These are phyloP conservation scores for Gnomoniopsis smithogilvyi DNA, from an alignment of 2,329 filamentous ascomycete genomes.

Conservation along the genomic window DNA sequence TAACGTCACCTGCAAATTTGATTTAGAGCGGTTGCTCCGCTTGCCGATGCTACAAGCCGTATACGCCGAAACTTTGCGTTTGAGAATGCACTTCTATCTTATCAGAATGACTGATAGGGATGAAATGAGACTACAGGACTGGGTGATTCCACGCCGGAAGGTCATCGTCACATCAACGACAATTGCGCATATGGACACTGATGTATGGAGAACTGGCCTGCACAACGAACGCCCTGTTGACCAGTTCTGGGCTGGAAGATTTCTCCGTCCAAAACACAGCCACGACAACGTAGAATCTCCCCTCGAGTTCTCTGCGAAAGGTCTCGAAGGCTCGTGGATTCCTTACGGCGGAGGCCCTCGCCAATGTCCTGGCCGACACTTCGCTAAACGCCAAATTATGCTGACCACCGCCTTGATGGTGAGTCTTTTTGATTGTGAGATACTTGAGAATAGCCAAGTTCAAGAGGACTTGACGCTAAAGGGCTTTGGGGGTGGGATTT, in stretches of 20 bases:
- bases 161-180: slow-evolving; percentile 25
- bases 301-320: slow-evolving; percentile 24
- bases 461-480: slow-evolving; percentile 25
- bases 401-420: slow-evolving; percentile 18
- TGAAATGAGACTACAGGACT: slow-evolving; percentile 9
- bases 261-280: slow-evolving; percentile 13
- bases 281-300: background rate
- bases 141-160: slow-evolving; percentile 23
- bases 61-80: slow-evolving; percentile 27
- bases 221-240: slow-evolving; percentile 24
- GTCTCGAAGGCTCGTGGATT: slow-evolving; percentile 27
- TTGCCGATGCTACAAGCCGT: slow-evolving; percentile 25
- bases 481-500: slow-evolving; percentile 27
- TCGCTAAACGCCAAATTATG: slow-evolving; percentile 29
- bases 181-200: slow-evolving; percentile 27
- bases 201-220: slow-evolving; percentile 20
- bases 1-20: background rate
- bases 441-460: slow-evolving; percentile 19
- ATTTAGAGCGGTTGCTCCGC: slow-evolving; percentile 19
- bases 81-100: slow-evolving; percentile 29
- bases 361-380: slow-evolving; percentile 27
- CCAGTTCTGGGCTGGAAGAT: slow-evolving; percentile 26
- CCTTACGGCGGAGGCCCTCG: slow-evolving; percentile 27
- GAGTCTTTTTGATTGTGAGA: slow-evolving; percentile 21
- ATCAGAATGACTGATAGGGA: slow-evolving; percentile 24